phyloP scores from a whole-genome alignment of 169 alveolate species.

The Eimeria acervulina region DNA sequence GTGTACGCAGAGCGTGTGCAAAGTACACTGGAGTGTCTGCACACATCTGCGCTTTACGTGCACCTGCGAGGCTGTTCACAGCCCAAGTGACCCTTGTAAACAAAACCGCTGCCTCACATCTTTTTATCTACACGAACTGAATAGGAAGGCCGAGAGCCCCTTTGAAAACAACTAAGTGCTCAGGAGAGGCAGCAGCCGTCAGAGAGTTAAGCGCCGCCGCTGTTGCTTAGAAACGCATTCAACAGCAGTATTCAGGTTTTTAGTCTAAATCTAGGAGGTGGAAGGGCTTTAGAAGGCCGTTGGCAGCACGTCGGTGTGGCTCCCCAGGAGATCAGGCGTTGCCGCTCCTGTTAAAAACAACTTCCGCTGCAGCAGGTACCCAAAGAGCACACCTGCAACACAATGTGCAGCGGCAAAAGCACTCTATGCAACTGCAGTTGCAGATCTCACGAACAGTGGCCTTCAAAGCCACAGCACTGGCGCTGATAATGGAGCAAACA shows the following conservation, averaged over 20 bases:
- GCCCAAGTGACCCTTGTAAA: background rate
- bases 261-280: background rate
- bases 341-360: too few relatives aligned
- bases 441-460: background rate
- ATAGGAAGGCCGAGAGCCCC: background rate
- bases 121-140: background rate
- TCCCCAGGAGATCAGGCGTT: background rate
- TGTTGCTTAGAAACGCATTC: background rate
- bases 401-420: background rate
- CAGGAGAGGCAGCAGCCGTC: background rate
- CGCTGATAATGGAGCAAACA: background rate
- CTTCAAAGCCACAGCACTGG: background rate
- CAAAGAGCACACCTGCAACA: background rate
- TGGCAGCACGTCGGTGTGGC: background rate
- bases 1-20: background rate
- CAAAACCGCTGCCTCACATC: background rate
- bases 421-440: background rate
- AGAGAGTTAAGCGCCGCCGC: background rate
- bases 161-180: background rate
- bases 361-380: background rate
- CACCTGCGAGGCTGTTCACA: conserved; percentile 9
- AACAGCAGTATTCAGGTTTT: background rate
- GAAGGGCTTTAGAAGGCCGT: background rate
- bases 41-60: background rate
- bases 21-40: background rate